A percentile compares a stretch with the other conserved stretches of the same genome.
Evolutionary conservation across 768 basidiomycete species (phyloP).

Genomic region (Collybia sordida): DNA sequence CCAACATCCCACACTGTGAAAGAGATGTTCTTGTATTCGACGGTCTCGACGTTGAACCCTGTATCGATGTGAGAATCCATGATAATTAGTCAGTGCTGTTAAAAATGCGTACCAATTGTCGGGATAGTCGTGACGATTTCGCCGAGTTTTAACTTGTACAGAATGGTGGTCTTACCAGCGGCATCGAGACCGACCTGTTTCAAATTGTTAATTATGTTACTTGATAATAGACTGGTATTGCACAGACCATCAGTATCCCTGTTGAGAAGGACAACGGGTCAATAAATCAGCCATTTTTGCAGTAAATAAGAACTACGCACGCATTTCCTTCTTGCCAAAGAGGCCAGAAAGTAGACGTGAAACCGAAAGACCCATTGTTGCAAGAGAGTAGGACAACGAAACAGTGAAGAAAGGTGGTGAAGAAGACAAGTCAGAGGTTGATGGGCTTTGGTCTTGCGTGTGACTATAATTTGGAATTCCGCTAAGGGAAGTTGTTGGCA

Average conservation of each 20-base stretch:
- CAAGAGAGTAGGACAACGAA: conserved; percentile 27
- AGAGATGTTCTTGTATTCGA: conserved; percentile 99
- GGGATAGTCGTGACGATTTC: conserved; percentile 99
- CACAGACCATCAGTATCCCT: conserved; percentile 94
- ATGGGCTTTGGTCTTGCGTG: conserved; percentile 35
- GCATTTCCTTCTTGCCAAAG: conserved; percentile 99
- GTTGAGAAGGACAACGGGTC: conserved; percentile 27
- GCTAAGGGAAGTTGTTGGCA: conserved; percentile 26
- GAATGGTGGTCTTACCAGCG: conserved; percentile 97
- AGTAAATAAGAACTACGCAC: conserved; percentile 52
- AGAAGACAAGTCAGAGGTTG: conserved; percentile 24
- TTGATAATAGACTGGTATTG: conserved; percentile 12
- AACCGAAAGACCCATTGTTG: conserved; percentile 76
- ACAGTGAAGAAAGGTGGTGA: conserved; percentile 30
- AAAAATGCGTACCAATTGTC: conserved; percentile 81
- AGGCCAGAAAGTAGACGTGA: conserved; percentile 78
- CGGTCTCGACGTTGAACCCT: conserved; percentile 99
- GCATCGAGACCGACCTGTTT: conserved; percentile 96
- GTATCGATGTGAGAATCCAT: conserved; percentile 19
- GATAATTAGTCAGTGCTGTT: conserved; percentile 8
- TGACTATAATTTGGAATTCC: conserved; percentile 47
- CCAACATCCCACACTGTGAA: conserved; percentile 99
- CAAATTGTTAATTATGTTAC: conserved; percentile 6
- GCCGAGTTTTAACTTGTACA: conserved; percentile 99
- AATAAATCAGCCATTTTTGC: conserved; percentile 28